Evolutionary conservation across 192 early-diverging fungal genomes (phyloP).

Genomic region (Glomus cerebriforme): DNA sequence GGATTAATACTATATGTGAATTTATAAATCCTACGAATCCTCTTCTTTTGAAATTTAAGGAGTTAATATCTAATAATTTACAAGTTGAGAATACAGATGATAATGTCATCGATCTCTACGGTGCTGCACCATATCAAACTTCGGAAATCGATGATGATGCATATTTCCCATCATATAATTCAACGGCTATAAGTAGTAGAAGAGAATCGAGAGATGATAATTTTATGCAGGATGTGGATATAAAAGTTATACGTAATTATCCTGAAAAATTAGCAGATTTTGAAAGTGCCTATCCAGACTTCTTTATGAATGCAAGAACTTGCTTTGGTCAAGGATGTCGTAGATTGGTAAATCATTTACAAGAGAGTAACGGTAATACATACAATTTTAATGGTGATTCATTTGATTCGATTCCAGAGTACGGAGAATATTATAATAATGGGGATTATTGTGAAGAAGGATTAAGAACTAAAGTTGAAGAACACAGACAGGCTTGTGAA

Average conservation of each 20-base stretch:
- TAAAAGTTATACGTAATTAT: background rate
- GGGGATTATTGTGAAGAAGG: background rate
- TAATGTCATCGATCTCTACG: background rate
- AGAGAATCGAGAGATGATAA: background rate
- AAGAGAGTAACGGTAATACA: background rate
- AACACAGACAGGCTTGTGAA: constrained; percentile 8
- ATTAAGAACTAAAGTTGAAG: background rate
- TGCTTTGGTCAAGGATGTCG: background rate
- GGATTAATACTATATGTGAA: background rate
- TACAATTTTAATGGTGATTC: background rate
- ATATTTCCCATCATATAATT: background rate
- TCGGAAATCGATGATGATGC: background rate
- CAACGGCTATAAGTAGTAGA: background rate
- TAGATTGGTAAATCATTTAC: background rate
- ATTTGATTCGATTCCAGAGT: background rate
- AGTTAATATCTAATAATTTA: background rate
- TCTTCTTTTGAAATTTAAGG: background rate
- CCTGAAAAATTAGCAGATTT: background rate
- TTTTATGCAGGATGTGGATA: background rate
- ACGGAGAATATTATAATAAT: background rate
- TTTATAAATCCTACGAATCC: background rate
- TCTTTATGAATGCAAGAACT: background rate
- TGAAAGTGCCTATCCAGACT: background rate
- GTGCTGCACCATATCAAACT: background rate
- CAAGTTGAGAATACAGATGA: background rate